Evolutionary conservation across 1,284 basidiomycete genomes (phyloP), one percentile per base, ranked within the genome.

Genomic region (Laetiporus sulphureus): DNA sequence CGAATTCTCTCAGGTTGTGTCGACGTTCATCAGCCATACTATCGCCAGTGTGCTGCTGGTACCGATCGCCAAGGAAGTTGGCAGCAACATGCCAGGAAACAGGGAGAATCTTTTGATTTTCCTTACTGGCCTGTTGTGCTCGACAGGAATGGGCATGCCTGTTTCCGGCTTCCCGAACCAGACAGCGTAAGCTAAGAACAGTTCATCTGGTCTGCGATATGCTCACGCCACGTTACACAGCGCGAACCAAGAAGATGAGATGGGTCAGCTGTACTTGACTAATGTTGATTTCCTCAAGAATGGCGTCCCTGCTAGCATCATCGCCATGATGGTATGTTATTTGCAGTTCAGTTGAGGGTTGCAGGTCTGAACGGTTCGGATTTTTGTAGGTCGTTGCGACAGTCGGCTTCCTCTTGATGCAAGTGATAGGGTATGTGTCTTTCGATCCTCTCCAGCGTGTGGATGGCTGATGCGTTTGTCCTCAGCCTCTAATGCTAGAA

Each of bases 141-240:
- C 91, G 22, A 77, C 91, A 3, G 96, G 95, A 1, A 99, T 99
- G 95, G 96, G 94, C 5, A 86, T 99, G 73, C 94, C 94, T 3
- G 93, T 98, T 25, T 93, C 89, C 46, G 95, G 95, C 5, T 98
- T 99, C 71, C 95, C 94, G 0, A 97, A 97, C 63, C 90, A 94
- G 67, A 92, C 90, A 41, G 91, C 90, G 88, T 91, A 64, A 59
- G 88, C 81, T 21, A 36, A 16, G 8, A 29, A 50, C 18, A 53
- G 56, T 1, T 33, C 15, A 3, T 34, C 5, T 8, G 45, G 57
- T 54, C 38, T 24, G 8, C 38, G 25, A 24, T 34, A 41, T 32
- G 40, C 33, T 46, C 22, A 39, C 32, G 38, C 42, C 11, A 41
- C 45, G 35, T 6, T 25, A 39, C 6, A 30, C 52, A 92, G 90